Evolutionary conservation across 257 asterid genomes (phyloP).

Genomic region (Coffea canephora): DNA sequence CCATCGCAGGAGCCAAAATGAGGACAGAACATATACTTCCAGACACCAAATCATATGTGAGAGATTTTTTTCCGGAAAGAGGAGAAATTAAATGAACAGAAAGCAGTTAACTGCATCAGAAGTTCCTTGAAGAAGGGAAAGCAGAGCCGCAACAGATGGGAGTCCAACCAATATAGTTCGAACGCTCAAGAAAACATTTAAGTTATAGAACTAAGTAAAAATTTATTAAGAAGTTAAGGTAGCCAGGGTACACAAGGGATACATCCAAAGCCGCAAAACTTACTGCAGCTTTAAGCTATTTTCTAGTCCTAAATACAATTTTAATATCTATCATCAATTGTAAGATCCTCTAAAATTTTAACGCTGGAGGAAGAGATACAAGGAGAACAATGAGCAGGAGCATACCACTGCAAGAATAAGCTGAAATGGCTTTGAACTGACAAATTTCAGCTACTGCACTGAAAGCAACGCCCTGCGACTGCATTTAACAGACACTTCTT

Average conservation of each 20-base stretch:
- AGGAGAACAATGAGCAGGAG: constrained; percentile 21
- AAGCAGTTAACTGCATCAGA: too few relatives aligned
- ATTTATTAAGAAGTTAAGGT: constrained; percentile 18
- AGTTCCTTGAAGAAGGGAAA: background rate
- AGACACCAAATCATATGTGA: too few relatives aligned
- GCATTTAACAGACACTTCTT: too few relatives aligned
- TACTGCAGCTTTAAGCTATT: constrained; percentile 39
- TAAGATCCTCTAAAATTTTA: constrained; percentile 49
- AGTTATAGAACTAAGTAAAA: background rate
- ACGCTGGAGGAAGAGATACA: constrained; percentile 12
- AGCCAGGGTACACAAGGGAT: constrained; percentile 13
- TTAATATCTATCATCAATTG: constrained; percentile 42
- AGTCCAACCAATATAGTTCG: background rate
- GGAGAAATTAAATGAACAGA: too few relatives aligned
- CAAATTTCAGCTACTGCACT: background rate
- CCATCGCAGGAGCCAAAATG: too few relatives aligned
- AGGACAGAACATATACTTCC: too few relatives aligned
- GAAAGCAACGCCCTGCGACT: background rate
- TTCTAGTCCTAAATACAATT: constrained; percentile 29
- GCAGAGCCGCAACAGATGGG: background rate
- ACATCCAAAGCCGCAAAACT: constrained; percentile 28
- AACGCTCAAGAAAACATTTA: background rate
- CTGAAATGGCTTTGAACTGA: background rate
- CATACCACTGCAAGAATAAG: constrained; percentile 10
- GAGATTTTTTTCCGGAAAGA: too few relatives aligned